A percentile compares a stretch with the other conserved stretches of the same genome.
Conservation (phyloP, 345 rosid species). For the Rhodomyrtus tomentosa region DNA sequence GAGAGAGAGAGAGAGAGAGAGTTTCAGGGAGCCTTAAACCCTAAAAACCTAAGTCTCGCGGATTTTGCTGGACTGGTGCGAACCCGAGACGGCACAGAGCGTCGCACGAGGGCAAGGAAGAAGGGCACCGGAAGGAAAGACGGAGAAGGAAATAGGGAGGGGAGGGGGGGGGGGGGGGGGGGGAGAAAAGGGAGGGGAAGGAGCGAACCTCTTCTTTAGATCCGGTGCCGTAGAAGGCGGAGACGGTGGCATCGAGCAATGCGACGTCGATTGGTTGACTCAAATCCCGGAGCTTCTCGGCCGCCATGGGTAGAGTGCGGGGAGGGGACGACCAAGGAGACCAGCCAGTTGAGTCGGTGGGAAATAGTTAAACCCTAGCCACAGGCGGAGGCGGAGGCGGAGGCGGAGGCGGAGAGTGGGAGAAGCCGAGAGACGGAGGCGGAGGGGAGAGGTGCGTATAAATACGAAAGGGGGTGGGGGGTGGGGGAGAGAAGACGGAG, state of each 20-base stretch:
- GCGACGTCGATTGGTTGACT: slow-evolving; percentile 89
- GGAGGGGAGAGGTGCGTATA: neutral
- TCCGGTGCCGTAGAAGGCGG: slow-evolving; percentile 99
- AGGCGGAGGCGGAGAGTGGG: neutral
- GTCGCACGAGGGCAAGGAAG: neutral
- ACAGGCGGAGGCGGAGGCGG: slow-evolving; percentile 16
- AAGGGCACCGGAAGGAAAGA: neutral
- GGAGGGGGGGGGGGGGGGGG: too few relatives aligned
- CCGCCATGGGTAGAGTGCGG: slow-evolving; percentile 46
- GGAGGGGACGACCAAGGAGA: neutral
- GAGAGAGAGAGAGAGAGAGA: neutral
- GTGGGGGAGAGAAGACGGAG: neutral
- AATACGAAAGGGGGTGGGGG: neutral
- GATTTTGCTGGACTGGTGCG: neutral
- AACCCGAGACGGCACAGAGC: neutral
- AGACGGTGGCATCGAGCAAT: slow-evolving; percentile 91
- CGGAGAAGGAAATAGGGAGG: neutral
- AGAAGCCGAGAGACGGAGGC: slow-evolving; percentile 9
- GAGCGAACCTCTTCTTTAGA: slow-evolving; percentile 87
- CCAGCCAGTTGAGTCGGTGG: neutral
- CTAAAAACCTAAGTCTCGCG: neutral
- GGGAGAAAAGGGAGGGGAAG: neutral
- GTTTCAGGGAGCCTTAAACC: slow-evolving; percentile 5
- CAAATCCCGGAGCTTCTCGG: slow-evolving; percentile 92
- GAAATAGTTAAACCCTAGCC: slow-evolving; percentile 1